These are phyloP conservation scores for Theileria equi DNA, from an alignment of 169 alveolate species.

Conservation along the genomic window DNA sequence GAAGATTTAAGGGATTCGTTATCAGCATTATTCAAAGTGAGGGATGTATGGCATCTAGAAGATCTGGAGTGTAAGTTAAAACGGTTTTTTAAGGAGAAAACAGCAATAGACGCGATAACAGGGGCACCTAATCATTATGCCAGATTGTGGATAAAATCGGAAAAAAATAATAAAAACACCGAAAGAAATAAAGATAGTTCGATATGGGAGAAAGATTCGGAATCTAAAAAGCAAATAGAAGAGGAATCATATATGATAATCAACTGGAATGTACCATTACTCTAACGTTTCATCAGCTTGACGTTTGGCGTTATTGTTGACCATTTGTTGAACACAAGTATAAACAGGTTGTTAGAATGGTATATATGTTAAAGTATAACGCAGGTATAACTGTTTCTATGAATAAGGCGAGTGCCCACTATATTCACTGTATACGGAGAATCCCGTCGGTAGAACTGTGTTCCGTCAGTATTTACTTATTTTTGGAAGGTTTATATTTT, in stretches of 20 bases:
- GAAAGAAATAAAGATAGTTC: neutral
- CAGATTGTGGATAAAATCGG: conserved; percentile 29
- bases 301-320: no score
- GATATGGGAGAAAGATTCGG: neutral
- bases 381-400: no score
- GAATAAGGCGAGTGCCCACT: no score
- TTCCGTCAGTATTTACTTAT: no score
- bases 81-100: conserved; percentile 1
- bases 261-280: conserved; percentile 48
- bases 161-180: conserved; percentile 7
- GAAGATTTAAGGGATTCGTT: conserved; percentile 15
- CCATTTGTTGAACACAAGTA: no score
- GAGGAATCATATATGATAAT: conserved; percentile 44
- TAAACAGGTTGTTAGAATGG: no score
- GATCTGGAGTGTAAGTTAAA: conserved; percentile 25
- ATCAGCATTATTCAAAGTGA: conserved; percentile 20
- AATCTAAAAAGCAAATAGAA: conserved; percentile 1
- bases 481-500: no score
- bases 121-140: conserved; percentile 43
- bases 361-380: no score
- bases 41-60: conserved; percentile 30
- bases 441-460: no score
- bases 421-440: no score
- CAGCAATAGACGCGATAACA: conserved; percentile 28
- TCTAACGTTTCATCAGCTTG: no score